phyloP scores from a whole-genome alignment of 108 stramenopile genomes.

The Skeletonema costatum region DNA sequence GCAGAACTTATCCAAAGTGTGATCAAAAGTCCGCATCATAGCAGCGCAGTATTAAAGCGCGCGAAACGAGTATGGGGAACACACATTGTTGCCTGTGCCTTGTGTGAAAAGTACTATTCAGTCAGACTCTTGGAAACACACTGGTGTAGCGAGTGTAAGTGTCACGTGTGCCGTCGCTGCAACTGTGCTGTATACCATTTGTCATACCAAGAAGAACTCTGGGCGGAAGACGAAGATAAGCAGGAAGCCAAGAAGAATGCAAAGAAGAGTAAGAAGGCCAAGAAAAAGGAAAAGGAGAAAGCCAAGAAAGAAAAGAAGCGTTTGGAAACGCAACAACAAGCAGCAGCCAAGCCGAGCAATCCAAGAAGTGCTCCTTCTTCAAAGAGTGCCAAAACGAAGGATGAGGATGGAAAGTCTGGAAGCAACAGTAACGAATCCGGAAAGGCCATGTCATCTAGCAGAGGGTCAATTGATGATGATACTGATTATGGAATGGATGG shows the following conservation, averaged over 20 bases:
- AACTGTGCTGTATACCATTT: conserved; percentile 93
- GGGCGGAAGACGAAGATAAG: conserved; percentile 84
- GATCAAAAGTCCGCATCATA: conserved; percentile 77
- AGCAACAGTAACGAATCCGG: not conserved
- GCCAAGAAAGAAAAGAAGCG: conserved; percentile 68
- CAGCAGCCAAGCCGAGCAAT: not conserved
- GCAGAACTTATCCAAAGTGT: conserved; percentile 85
- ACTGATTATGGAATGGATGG: conserved; percentile 32
- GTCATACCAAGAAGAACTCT: conserved; percentile 94
- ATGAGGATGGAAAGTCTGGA: conserved; percentile 24
- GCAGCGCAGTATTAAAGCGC: conserved; percentile 82
- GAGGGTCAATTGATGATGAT: conserved; percentile 42
- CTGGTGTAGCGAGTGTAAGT: conserved; percentile 95
- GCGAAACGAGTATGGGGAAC: conserved; percentile 94
- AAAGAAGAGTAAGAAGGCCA: conserved; percentile 88
- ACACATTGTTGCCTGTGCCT: conserved; percentile 94
- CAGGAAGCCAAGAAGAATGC: conserved; percentile 81
- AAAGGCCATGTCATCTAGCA: conserved; percentile 15
- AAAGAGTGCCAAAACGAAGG: not conserved
- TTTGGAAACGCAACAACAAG: conserved; percentile 8
- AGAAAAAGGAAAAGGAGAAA: conserved; percentile 89
- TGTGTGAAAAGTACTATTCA: conserved; percentile 90
- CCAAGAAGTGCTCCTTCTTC: not conserved
- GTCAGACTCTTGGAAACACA: conserved; percentile 76
- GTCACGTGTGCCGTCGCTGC: conserved; percentile 91